Base-by-base conservation (phyloP, 331 rosid genomes). In the Quercus tomentella region DNA sequence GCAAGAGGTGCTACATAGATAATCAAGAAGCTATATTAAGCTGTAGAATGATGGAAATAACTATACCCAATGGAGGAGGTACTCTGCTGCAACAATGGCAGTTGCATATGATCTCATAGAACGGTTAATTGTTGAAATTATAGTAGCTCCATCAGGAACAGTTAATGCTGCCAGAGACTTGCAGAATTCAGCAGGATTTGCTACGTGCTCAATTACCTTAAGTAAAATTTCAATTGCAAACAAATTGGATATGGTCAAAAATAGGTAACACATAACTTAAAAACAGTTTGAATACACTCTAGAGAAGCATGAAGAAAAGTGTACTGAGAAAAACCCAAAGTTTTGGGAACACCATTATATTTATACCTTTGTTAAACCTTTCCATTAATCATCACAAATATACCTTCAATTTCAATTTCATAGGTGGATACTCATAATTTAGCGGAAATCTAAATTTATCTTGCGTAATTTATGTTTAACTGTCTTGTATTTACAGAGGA, bases 191-290 rank as follows among this genome's bases (percentile, higher is more conserved):
- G 91, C 88, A 82, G 99, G 99, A 63, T 91, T 81, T 14, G 97
- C 98, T 22, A 95, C 96, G 12, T 95, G 99, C 91, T 95, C 99
- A 76, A 95, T 95, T 54, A 95, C 97, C 98, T 92, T 72, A 3
- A 82, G 43, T 1, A 49, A 41, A 70, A 70, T 79, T 45, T 69
- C 69, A 76, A 21, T 77, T 69, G 41, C 70, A 26, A 56, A 66
- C 41, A 78, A 18, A 61, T 75, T 65, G 17, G 7, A 65, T 65
- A 30, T 2, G 43, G 41, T 31, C 0, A 1, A 65, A 23, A 30
- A 66, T 31, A 31, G 71, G 45, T 72, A 31, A 80, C 6, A 54
- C 2, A 0, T 23, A 71, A 12, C 41, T 66, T 54, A 35, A 30
- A 63, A 26, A 14, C 30, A 26, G 6, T 3, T 67, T 76, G 33